Evolutionary conservation across 2,329 filamentous ascomycete genomes (phyloP).

Genomic region (Graphilbum ipis-grandicollis): DNA sequence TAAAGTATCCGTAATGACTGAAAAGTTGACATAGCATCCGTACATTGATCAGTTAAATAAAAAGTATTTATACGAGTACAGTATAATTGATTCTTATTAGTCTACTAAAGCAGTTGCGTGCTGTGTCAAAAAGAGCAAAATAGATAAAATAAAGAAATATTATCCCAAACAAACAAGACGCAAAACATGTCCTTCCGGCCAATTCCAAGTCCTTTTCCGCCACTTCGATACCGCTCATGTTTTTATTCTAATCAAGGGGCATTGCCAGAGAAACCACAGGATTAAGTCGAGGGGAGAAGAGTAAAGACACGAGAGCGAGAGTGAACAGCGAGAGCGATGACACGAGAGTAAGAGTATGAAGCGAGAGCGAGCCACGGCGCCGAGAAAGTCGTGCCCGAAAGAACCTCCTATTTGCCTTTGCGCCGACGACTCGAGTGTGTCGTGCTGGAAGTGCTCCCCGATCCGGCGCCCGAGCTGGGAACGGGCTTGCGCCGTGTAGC

Average conservation of each 20-base stretch:
- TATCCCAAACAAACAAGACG: no score
- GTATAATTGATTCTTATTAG: not conserved
- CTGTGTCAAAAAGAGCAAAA: not conserved
- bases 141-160: no score
- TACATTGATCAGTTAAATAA: no score
- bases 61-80: not conserved
- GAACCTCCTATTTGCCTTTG: slow-evolving; percentile 4
- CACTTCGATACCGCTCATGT: not conserved
- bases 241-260: no score
- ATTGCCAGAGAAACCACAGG: no score
- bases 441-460: not conserved
- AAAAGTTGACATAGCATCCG: no score
- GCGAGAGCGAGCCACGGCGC: not conserved
- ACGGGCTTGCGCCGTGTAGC: not conserved
- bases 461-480: not conserved
- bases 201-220: not conserved
- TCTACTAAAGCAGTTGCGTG: not conserved
- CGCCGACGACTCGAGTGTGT: slow-evolving; percentile 6
- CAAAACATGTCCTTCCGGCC: not conserved
- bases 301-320: not conserved
- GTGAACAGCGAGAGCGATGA: not conserved
- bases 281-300: not conserved
- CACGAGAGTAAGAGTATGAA: not conserved
- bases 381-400: no score
- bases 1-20: no score